Evolutionary conservation across 495 filamentous ascomycete species (phyloP).

Genomic region (Ascobolus immersus): DNA sequence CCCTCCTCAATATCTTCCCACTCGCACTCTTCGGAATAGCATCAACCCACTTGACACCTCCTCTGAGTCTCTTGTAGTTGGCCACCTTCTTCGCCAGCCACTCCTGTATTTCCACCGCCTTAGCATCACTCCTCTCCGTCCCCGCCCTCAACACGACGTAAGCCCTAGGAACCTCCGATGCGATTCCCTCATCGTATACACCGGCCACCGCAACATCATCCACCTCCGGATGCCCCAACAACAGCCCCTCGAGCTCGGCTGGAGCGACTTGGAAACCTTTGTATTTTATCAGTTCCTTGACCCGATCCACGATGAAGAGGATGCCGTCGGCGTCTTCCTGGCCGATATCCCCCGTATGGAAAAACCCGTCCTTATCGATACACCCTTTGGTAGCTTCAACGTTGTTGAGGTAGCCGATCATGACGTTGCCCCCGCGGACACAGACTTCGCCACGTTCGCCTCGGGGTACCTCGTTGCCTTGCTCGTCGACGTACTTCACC

Average conservation of each 20-base stretch:
- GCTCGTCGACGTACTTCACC: conserved; percentile 50
- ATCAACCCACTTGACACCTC: conserved; percentile 61
- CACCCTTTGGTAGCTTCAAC: conserved; percentile 34
- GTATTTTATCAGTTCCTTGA: conserved; percentile 83
- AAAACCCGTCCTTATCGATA: conserved; percentile 49
- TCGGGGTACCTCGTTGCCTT: conserved; percentile 30
- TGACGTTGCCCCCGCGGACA: conserved; percentile 53
- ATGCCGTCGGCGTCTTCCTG: conserved; percentile 32
- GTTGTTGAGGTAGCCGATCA: conserved; percentile 54
- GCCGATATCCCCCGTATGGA: conserved; percentile 54
- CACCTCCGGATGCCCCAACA: conserved; percentile 45
- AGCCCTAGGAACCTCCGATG: conserved; percentile 61
- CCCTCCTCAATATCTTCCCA: conserved; percentile 67
- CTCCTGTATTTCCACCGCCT: conserved; percentile 24
- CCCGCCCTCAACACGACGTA: conserved; percentile 46
- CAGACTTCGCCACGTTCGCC: conserved; percentile 50
- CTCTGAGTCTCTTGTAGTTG: conserved; percentile 51
- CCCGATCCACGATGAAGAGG: conserved; percentile 55
- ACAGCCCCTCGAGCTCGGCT: conserved; percentile 61
- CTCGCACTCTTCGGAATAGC: conserved; percentile 59
- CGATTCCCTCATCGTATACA: conserved; percentile 39
- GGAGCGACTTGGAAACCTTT: conserved; percentile 74
- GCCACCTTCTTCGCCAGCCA: conserved; percentile 36
- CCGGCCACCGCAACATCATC: conserved; percentile 69
- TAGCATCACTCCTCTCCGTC: no score